Base-by-base conservation (phyloP, 2,329 filamentous ascomycete species). In the Colletotrichum acutatum region DNA sequence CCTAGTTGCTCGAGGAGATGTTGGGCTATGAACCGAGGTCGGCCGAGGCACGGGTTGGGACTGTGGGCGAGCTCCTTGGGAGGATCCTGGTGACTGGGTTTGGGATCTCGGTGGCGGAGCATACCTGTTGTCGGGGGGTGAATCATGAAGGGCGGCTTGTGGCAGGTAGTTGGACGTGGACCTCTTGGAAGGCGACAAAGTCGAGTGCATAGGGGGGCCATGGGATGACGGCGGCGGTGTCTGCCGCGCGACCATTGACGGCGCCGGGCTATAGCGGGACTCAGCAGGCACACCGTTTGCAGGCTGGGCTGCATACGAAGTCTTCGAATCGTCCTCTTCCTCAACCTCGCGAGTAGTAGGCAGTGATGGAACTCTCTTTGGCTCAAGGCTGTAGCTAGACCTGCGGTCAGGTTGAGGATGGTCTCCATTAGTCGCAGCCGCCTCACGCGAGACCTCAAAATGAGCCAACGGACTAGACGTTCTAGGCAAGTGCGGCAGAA, bases 381-480 rank as follows among this genome's bases (percentile, higher is more conserved):
- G 84, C 75, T 92, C 90, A 75, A 89, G 87, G 1, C 87, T 87
- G 46, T 87, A 88, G 76, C 84, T 88, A 66, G 82, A 83, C 62
- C 87, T 86, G 56, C 88, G 84, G 70, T 88, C 85, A n/a, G 82
- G 76, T 49, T 83, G 78, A n/a, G 79, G 74, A 19, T 75, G 75
- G n/a, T 89, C 87, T 6, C 80, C 81, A 68, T 84, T 83, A 7
- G 77, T 52, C 73, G 78, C 24, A 16, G 76, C 59, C 77, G 78
- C 75, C 52, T 79, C 75, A 60, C 80, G 79, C 8, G 81, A 72
- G 12, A 86, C 84, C 78, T 92, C 90, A 71, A 91, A 92, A 76
- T 92, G 90, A 6, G 90, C 90, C 71, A 92, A 80, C 0, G 91
- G 91, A 75, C 91, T 93, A 1, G 90, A 92, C 1, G 91, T 92